These are phyloP conservation scores for Abortiporus biennis DNA, from an alignment of 1,284 basidiomycete species.

Conservation along the genomic window DNA sequence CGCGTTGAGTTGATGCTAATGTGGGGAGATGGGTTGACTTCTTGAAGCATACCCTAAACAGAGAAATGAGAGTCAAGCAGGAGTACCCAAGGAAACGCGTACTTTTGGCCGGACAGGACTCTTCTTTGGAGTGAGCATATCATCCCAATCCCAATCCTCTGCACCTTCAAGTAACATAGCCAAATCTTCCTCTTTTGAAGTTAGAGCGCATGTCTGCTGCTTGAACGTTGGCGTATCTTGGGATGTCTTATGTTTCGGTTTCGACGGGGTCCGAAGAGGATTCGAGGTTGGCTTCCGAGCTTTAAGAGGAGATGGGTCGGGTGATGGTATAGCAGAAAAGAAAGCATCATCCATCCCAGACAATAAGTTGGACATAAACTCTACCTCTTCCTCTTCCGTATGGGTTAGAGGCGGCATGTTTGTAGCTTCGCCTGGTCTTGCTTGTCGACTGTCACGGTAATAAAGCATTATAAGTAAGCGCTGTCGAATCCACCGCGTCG, in stretches of 20 bases:
- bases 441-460: too few species aligned
- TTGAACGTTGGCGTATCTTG: neutral
- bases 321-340: slow-evolving; percentile 31
- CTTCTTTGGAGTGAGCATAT: slow-evolving; percentile 32
- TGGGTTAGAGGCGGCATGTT: neutral
- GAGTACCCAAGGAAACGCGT: neutral
- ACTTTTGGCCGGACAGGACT: neutral
- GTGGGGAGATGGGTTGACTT: neutral
- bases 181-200: slow-evolving; percentile 13
- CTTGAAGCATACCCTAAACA: neutral
- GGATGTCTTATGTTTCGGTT: neutral
- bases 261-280: slow-evolving; percentile 2
- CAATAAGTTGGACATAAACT: slow-evolving; percentile 42
- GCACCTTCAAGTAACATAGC: slow-evolving; percentile 35
- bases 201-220: neutral
- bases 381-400: slow-evolving; percentile 31
- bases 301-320: slow-evolving; percentile 6
- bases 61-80: neutral
- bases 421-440: neutral
- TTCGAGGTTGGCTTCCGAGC: neutral
- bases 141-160: slow-evolving; percentile 47
- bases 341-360: slow-evolving; percentile 39
- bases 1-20: slow-evolving; percentile 27
- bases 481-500: too few species aligned
- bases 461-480: too few species aligned